phyloP scores from a whole-genome alignment of 495 filamentous ascomycete genomes.

The Ascodesmis nigricans region DNA sequence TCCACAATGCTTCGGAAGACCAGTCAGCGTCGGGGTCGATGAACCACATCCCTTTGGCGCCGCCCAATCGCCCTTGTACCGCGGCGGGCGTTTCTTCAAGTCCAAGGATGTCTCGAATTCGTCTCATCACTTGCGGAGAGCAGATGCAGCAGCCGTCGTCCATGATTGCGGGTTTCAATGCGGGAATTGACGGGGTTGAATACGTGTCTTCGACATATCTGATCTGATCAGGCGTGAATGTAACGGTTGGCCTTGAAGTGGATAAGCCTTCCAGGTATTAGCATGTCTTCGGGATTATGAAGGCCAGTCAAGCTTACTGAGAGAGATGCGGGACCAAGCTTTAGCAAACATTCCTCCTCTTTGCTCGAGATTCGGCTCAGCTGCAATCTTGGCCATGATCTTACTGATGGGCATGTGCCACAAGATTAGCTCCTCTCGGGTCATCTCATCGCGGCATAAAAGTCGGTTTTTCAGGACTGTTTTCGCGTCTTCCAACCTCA shows the following conservation, averaged over 20 bases:
- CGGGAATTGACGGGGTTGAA: conserved; percentile 20
- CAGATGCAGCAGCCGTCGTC: conserved; percentile 63
- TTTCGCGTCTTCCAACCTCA: conserved; percentile 10
- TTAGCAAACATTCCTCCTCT: conserved; percentile 8
- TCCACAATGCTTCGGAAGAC: conserved; percentile 31
- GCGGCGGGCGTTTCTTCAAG: conserved; percentile 42
- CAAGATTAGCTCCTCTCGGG: conserved; percentile 9
- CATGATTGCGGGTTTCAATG: conserved; percentile 32
- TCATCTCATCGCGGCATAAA: conserved; percentile 12
- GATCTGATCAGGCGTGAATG: conserved; percentile 23
- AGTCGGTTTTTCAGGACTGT: conserved; percentile 1
- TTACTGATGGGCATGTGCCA: conserved; percentile 19
- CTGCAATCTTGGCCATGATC: conserved; percentile 6
- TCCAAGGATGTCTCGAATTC: conserved; percentile 36
- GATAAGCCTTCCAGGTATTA: conserved; percentile 11
- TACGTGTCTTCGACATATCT: conserved; percentile 17
- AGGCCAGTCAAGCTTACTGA: conserved; percentile 6
- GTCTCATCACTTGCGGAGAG: conserved; percentile 38
- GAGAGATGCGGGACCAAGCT: conserved; percentile 19
- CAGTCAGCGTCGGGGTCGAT: conserved; percentile 27
- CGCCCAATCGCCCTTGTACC: conserved; percentile 63
- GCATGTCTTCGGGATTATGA: not conserved
- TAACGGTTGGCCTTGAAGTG: conserved; percentile 25
- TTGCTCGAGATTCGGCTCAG: not conserved
- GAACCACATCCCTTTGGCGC: conserved; percentile 82